Evolutionary conservation across 208 protist genomes (phyloP).

Genomic region (Trypanosoma brucei): DNA sequence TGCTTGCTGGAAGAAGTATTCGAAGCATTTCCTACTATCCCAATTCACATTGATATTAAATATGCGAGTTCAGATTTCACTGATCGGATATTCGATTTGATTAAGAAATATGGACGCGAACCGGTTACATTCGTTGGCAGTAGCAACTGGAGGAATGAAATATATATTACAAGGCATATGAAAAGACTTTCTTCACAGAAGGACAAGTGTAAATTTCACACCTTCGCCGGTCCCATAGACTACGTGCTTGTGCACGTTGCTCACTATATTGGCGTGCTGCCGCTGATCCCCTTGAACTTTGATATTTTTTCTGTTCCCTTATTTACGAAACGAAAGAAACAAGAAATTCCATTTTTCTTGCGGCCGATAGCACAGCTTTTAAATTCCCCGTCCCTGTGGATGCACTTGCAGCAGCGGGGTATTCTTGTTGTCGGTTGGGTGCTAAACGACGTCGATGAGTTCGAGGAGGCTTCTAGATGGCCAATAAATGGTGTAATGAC

Average conservation of each 20-base stretch:
- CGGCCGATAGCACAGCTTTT: constrained; percentile 35
- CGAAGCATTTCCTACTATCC: constrained; percentile 42
- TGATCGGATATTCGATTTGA: constrained; percentile 49
- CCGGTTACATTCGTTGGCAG: constrained; percentile 63
- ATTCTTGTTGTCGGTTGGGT: constrained; percentile 73
- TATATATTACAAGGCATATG: constrained; percentile 53
- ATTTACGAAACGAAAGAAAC: constrained; percentile 40
- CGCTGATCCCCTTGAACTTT: constrained; percentile 43
- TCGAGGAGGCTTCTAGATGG: constrained; percentile 35
- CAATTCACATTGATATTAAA: constrained; percentile 80
- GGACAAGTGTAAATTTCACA: constrained; percentile 45
- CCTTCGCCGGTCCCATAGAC: constrained; percentile 47
- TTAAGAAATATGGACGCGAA: constrained; percentile 46
- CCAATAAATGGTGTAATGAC: constrained; percentile 78
- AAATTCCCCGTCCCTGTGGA: constrained; percentile 58
- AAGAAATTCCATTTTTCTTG: constrained; percentile 20
- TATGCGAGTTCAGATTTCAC: constrained; percentile 38
- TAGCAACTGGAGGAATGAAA: constrained; percentile 42
- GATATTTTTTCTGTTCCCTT: constrained; percentile 80
- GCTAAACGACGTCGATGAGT: constrained; percentile 64
- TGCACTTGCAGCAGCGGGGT: constrained; percentile 60
- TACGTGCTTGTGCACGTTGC: constrained; percentile 36
- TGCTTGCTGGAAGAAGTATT: constrained; percentile 74
- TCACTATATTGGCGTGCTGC: constrained; percentile 64
- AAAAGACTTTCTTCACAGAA: constrained; percentile 6